These are phyloP conservation scores for Albophoma yamanashiensis DNA, from an alignment of 2,329 filamentous ascomycete species.

Conservation along the genomic window DNA sequence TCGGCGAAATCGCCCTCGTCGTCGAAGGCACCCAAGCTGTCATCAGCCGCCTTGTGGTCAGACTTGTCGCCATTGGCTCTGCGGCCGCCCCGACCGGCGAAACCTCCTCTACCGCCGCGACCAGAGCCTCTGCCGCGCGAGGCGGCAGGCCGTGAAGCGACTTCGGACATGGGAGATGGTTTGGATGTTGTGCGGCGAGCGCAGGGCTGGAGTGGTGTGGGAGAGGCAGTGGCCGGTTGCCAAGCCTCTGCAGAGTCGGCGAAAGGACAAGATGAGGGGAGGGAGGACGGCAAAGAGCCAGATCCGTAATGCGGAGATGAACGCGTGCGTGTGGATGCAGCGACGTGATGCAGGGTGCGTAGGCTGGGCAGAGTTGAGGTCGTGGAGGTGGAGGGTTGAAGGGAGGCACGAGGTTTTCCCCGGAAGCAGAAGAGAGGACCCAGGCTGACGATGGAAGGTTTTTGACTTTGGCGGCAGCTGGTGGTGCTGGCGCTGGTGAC, in stretches of 20 bases:
- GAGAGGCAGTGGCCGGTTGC: conserved; percentile 20
- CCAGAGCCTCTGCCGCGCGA: conserved; percentile 82
- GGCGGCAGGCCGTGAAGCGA: conserved; percentile 73
- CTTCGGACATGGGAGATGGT: conserved; percentile 74
- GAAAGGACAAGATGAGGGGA: conserved; percentile 18
- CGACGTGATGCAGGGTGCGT: conserved; percentile 16
- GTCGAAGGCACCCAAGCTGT: conserved; percentile 49
- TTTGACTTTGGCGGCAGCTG: conserved; percentile 20
- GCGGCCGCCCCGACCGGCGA: conserved; percentile 62
- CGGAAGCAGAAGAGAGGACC: conserved; percentile 22
- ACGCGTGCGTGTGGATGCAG: conserved; percentile 16
- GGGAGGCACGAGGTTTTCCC: conserved; percentile 26
- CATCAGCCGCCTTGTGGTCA: conserved; percentile 42
- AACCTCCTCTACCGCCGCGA: conserved; percentile 74
- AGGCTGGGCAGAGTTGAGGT: conserved; percentile 10
- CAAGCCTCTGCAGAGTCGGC: conserved; percentile 24
- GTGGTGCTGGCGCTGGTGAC: conserved; percentile 7
- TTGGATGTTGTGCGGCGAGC: conserved; percentile 16
- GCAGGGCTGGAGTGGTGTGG: conserved; percentile 5
- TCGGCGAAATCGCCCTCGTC: conserved; percentile 87
- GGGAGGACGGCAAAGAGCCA: conserved; percentile 17
- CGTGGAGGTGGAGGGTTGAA: conserved; percentile 13
- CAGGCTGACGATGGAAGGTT: conserved; percentile 22
- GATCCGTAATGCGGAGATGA: conserved; percentile 16
- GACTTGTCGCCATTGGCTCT: conserved; percentile 63